Evolutionary conservation across 2,329 filamentous ascomycete genomes (phyloP), one percentile per base, ranked within the genome.

Genomic region (Eutypella sp.): DNA sequence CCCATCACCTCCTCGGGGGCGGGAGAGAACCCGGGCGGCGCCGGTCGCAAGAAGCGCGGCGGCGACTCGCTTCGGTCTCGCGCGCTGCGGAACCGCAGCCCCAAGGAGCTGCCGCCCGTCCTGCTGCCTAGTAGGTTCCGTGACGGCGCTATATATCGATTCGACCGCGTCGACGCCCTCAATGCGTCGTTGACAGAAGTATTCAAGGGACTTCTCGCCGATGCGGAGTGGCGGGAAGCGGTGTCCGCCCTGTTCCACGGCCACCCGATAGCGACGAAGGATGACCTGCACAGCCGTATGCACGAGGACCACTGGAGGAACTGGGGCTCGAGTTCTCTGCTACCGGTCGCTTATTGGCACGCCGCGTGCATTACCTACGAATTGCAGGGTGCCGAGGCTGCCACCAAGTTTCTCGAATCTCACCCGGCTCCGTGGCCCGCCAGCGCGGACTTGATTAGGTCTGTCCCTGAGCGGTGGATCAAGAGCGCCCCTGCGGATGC

Each of bases 61-160:
- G 34, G 47, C 31, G 48, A 54, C n/a, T 46, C 48, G 27, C 34
- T 54, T 37, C 56, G 48, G 43, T 51, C 52, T 24, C 52, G 60
- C n/a, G 44, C 51, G 7, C 20, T 48, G 50, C 57, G 56, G 40
- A 51, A 48, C 53, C 54, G 52, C 57, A 56, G 64, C 61, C 62
- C 65, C 27, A 64, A 68, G 22, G 67, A 69, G 38, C 53, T 80
- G 10, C 78, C 78, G n/a, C 68, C 72, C 2, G 66, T 79, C 19
- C 67, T 73, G 41, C 65, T 87, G 13, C 81, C 83, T 1, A 63
- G 70, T 46, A 75, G 71, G 63, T 87, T 86, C 50, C 62, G 80
- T 44, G 64, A 74, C 33, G 61, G 67, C 18, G 76, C 76, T 45
- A 71, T 86, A 23, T 59, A 61, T 40, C 56, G 72, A 9, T 56